These are phyloP conservation scores for Populus euphratica DNA, from an alignment of 345 rosid species.

Conservation along the genomic window DNA sequence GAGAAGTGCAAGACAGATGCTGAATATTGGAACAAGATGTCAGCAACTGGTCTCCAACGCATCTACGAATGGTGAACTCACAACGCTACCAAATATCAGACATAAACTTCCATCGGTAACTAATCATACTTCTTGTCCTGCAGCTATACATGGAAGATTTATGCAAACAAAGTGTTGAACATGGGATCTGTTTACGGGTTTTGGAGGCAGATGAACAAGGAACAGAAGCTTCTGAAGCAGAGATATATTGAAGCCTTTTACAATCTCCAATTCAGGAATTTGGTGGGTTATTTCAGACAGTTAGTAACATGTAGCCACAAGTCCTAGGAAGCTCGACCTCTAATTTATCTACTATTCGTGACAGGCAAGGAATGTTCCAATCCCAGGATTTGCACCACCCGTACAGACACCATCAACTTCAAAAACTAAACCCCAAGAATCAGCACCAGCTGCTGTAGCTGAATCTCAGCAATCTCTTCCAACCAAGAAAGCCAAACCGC, in stretches of 20 bases:
- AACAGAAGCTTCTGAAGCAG: conserved; percentile 66
- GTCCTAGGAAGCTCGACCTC: too few species aligned
- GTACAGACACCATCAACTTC: conserved; percentile 12
- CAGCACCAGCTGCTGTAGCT: conserved; percentile 19
- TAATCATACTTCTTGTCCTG: neutral
- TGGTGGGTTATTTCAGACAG: conserved; percentile 41
- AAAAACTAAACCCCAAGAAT: conserved; percentile 10
- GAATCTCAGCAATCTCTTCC: conserved; percentile 4
- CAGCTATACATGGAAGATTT: conserved; percentile 94
- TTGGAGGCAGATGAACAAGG: conserved; percentile 77
- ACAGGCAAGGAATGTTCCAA: conserved; percentile 55
- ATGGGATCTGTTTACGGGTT: conserved; percentile 80
- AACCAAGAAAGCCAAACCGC: conserved; percentile 8
- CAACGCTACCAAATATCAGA: neutral
- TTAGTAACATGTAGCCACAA: neutral
- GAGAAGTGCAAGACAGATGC: conserved; percentile 55
- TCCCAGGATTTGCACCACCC: conserved; percentile 38
- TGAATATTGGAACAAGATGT: conserved; percentile 57
- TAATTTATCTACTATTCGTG: neutral
- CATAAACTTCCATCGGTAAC: neutral
- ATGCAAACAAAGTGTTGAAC: conserved; percentile 61
- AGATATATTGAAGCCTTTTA: conserved; percentile 69
- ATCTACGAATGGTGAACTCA: conserved; percentile 67
- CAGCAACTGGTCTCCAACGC: conserved; percentile 60
- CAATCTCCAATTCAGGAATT: conserved; percentile 61